These are phyloP conservation scores for Mycena citricolor DNA, from an alignment of 1,284 basidiomycete genomes.

Conservation along the genomic window DNA sequence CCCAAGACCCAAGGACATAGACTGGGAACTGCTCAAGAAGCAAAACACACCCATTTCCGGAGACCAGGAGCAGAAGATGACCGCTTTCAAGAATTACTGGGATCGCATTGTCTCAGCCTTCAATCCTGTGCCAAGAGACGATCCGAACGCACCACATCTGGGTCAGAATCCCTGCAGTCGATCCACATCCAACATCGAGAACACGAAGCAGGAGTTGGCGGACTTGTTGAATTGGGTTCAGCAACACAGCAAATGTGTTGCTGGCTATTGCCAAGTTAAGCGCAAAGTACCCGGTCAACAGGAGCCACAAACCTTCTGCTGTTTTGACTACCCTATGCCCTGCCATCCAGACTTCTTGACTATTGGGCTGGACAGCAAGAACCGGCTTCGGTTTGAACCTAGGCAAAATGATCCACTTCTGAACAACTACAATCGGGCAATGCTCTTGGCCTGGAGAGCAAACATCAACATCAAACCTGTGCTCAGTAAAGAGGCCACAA, in stretches of 20 bases:
- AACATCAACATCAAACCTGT: constrained; percentile 27
- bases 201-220: constrained; percentile 27
- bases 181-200: constrained; percentile 6
- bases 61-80: constrained; percentile 15
- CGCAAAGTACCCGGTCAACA: constrained; percentile 17
- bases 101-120: constrained; percentile 17
- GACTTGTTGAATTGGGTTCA: constrained; percentile 27
- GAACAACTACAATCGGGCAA: constrained; percentile 21
- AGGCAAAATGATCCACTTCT: constrained; percentile 21
- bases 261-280: constrained; percentile 25
- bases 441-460: constrained; percentile 24
- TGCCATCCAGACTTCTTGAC: constrained; percentile 6
- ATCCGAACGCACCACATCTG: constrained; percentile 15
- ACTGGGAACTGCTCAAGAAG: constrained; percentile 10
- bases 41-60: constrained; percentile 2
- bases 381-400: constrained; percentile 20
- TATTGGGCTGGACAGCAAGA: constrained; percentile 20
- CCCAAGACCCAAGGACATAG: constrained; percentile 19
- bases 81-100: constrained; percentile 23
- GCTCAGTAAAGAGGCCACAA: constrained; percentile 23
- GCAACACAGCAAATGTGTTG: constrained; percentile 21
- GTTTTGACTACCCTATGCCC: constrained; percentile 22
- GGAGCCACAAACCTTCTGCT: constrained; percentile 11
- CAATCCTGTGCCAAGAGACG: constrained; percentile 17
- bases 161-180: constrained; percentile 20